Base-by-base conservation (phyloP, 2,329 filamentous ascomycete species). In the Uncinocarpus reesii region DNA sequence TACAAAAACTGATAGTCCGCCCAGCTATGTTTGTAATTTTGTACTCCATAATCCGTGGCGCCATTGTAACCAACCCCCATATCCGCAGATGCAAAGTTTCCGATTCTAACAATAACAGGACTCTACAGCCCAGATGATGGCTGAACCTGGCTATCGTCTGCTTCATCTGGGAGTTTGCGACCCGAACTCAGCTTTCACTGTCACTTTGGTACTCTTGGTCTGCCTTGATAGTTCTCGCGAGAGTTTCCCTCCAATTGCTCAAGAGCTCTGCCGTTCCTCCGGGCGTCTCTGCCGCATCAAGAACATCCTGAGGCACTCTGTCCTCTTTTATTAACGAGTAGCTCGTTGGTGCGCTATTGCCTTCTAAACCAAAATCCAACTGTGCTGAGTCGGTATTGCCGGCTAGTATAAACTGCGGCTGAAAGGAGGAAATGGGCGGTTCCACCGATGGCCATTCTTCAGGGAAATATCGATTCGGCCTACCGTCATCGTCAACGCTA, bases 341-440 rank as follows among this genome's bases (percentile, higher is more conserved):
- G 18, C 84, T 55, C 78, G 81, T 62, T 95, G 93, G 57, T 4
- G 32, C 15, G 13, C 18, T 35, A 2, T 8, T n/a, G 26, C 11
- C 36, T 4, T 26, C 40, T 26, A 45, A 10, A n/a, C 36, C 32
- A 2, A 37, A 21, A 8, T 84, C 84, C 62, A 87, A 92, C 1
- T 89, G 89, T 52, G 90, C 85, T 0, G 89, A 87, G 56, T 96
- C 90, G 54, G 90, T 83, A 62, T 81, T 81, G 57, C 83, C 79
- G 40, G 98, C 78, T 7, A 96, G 73, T 35, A 90, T 76, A 55
- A 98, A 76, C 65, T 78, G 79, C 6, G 74, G 63, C 13, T 76
- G 70, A 35, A 81, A 77, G 0, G 74, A 40, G 7, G 35, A 47
- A 29, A 40, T 18, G 24, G 36, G 45, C 2, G 35, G 45, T 41